Conservation (phyloP, 345 rosid species). For the Eucalyptus guilfoylei region DNA sequence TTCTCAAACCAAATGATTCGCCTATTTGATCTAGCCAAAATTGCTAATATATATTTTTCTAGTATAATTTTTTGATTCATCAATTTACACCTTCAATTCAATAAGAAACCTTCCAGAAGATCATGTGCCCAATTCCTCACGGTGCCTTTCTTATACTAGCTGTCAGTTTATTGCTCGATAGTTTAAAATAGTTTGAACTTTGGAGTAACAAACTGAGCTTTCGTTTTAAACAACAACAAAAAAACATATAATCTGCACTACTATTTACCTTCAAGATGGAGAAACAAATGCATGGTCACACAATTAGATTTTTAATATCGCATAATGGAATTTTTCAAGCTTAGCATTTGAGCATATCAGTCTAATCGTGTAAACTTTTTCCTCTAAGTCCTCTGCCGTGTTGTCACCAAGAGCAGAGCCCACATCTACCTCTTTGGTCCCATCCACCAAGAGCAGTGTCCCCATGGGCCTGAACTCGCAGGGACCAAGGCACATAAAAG, state of each 20-base stretch:
- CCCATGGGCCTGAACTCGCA: background rate
- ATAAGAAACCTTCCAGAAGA: background rate
- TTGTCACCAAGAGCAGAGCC: background rate
- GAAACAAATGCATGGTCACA: background rate
- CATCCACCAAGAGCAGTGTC: background rate
- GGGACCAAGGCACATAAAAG: background rate
- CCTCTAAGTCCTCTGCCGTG: background rate
- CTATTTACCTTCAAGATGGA: background rate
- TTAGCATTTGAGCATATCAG: background rate
- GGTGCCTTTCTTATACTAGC: background rate
- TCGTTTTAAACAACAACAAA: background rate
- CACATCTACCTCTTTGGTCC: background rate
- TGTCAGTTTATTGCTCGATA: background rate
- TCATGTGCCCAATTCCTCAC: background rate
- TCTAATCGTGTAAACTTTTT: background rate
- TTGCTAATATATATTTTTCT: background rate
- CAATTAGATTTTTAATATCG: background rate
- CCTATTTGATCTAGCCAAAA: background rate
- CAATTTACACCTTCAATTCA: background rate
- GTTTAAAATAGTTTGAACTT: background rate
- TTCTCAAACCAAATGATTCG: background rate
- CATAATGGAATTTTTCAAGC: background rate
- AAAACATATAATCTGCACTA: background rate
- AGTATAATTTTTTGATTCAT: background rate
- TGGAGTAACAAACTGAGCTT: background rate